Evolutionary conservation across 441 rosid species (phyloP).

Genomic region (Pelargonium cotyledonis): DNA sequence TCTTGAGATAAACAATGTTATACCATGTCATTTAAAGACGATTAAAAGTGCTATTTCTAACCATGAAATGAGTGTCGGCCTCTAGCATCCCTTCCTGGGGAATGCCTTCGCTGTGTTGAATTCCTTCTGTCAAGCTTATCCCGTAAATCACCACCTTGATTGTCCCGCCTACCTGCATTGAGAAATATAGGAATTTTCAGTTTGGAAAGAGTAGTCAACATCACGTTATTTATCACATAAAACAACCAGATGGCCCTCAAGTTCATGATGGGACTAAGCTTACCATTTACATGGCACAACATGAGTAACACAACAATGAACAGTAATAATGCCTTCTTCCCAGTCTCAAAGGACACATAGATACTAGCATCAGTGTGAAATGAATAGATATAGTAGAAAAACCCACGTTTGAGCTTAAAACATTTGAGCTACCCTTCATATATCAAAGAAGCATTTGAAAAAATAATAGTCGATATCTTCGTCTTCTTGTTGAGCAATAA

Average conservation of each 20-base stretch:
- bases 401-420: slow-evolving; percentile 33
- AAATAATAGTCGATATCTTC: slow-evolving; percentile 30
- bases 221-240: slow-evolving; percentile 18
- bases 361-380: slow-evolving; percentile 39
- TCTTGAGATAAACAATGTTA: not conserved
- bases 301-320: slow-evolving; percentile 48
- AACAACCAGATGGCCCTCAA: slow-evolving; percentile 28
- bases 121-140: slow-evolving; percentile 66
- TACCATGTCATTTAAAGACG: not conserved
- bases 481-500: slow-evolving; percentile 39
- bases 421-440: slow-evolving; percentile 30
- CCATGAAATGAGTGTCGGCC: slow-evolving; percentile 38
- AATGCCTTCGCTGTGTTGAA: slow-evolving; percentile 54
- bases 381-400: slow-evolving; percentile 37
- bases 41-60: slow-evolving; percentile 27
- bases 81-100: slow-evolving; percentile 53
- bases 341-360: slow-evolving; percentile 45
- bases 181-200: slow-evolving; percentile 24
- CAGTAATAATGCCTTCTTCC: slow-evolving; percentile 46
- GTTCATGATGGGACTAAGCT: slow-evolving; percentile 32
- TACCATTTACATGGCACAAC: slow-evolving; percentile 42
- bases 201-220: slow-evolving; percentile 20
- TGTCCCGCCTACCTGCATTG: slow-evolving; percentile 51
- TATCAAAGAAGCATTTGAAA: slow-evolving; percentile 30
- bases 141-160: slow-evolving; percentile 67